Percentiles rank a stretch among this genome's conserved stretches.
Evolutionary conservation across 805 yeast genomes (phyloP).

Genomic region (Sungouiozyma ichnusensis): DNA sequence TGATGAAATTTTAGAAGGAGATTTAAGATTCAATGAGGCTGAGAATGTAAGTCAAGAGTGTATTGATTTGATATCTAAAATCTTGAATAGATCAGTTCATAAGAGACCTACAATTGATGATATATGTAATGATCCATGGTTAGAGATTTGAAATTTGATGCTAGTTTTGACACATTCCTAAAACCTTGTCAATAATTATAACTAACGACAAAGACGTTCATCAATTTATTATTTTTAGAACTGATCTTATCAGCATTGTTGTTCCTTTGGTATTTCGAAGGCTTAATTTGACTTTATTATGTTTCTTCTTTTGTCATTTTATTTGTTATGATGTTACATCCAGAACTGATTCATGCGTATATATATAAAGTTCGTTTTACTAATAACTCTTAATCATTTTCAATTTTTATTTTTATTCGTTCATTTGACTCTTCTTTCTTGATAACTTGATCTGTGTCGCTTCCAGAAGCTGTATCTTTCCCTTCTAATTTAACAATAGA

Average conservation of each 20-base stretch:
- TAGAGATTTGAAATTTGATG: slow-evolving; percentile 16
- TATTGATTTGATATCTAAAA: slow-evolving; percentile 47
- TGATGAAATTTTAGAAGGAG: slow-evolving; percentile 91
- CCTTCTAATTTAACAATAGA: background rate
- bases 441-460: background rate
- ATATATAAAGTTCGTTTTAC: background rate
- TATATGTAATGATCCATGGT: slow-evolving; percentile 65
- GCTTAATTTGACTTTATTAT: too few species aligned
- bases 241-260: too few species aligned
- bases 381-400: background rate
- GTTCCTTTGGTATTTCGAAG: too few species aligned
- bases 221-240: too few species aligned
- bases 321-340: background rate
- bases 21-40: slow-evolving; percentile 41
- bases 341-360: background rate
- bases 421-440: background rate
- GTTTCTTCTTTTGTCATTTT: background rate
- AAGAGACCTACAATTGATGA: slow-evolving; percentile 67
- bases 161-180: background rate
- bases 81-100: slow-evolving; percentile 57
- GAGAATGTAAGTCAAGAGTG: slow-evolving; percentile 45
- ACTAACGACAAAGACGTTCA: too few species aligned
- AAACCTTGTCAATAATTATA: background rate
- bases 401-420: background rate
- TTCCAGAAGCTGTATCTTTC: background rate